Evolutionary conservation across 139 green algal species (phyloP).

Genomic region (Auxenochlorella pyrenoidosa): DNA sequence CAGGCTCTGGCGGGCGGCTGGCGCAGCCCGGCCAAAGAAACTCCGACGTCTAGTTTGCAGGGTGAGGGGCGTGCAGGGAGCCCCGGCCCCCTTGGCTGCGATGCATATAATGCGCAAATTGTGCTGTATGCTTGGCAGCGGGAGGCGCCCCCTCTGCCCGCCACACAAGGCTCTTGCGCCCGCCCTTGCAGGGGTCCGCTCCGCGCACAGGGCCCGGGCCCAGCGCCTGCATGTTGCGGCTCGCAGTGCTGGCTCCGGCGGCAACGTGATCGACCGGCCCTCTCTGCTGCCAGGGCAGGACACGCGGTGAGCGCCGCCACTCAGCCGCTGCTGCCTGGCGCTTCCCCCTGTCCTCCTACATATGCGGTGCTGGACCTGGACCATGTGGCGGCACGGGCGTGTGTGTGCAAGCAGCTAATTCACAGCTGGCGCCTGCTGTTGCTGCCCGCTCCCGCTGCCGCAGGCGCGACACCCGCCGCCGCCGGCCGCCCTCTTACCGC

Average conservation of each 20-base stretch:
- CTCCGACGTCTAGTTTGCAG: too few relatives aligned
- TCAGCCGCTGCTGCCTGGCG: neutral
- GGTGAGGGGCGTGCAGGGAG: too few relatives aligned
- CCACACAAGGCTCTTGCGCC: neutral
- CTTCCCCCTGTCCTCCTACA: neutral
- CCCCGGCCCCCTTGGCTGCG: too few relatives aligned
- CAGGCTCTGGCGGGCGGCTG: too few relatives aligned
- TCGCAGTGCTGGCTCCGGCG: slow-evolving; percentile 1
- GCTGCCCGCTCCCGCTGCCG: neutral
- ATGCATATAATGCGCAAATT: too few relatives aligned
- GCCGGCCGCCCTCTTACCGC: slow-evolving; percentile 78
- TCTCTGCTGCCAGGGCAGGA: neutral
- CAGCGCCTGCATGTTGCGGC: neutral
- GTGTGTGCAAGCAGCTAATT: too few relatives aligned
- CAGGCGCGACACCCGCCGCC: slow-evolving; percentile 1
- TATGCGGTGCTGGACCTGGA: too few relatives aligned
- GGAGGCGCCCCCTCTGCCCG: neutral
- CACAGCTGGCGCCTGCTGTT: neutral
- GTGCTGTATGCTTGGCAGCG: neutral
- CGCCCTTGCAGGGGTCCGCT: neutral
- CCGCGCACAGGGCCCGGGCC: neutral
- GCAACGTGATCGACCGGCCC: slow-evolving; percentile 31
- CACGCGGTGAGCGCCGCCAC: neutral
- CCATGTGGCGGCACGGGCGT: too few relatives aligned
- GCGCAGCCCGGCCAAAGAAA: too few relatives aligned